These are phyloP conservation scores for Lachnellula occidentalis DNA, from an alignment of 2,329 filamentous ascomycete genomes.

Conservation along the genomic window DNA sequence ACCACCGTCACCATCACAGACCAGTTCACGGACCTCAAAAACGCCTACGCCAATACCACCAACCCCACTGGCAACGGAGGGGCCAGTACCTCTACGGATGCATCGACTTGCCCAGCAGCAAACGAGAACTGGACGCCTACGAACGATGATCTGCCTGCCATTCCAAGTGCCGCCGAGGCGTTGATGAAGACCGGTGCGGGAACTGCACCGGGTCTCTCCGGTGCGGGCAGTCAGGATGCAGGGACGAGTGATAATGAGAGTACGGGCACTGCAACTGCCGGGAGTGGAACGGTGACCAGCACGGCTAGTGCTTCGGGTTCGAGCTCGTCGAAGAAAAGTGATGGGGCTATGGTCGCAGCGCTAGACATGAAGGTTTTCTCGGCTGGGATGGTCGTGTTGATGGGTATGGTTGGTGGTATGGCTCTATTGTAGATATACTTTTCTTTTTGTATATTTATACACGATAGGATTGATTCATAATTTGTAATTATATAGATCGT, in stretches of 20 bases:
- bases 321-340: constrained; percentile 3
- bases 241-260: constrained; percentile 14
- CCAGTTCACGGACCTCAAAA: constrained; percentile 46
- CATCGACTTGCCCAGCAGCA: constrained; percentile 41
- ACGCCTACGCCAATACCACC: constrained; percentile 38
- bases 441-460: neutral
- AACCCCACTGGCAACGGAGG: constrained; percentile 47
- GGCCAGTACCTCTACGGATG: constrained; percentile 33
- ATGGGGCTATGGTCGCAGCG: neutral
- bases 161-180: constrained; percentile 37
- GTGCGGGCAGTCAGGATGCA: constrained; percentile 27
- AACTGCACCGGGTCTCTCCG: constrained; percentile 36
- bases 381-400: neutral
- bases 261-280: constrained; percentile 25
- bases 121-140: constrained; percentile 44
- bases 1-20: constrained; percentile 34
- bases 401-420: neutral
- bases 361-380: neutral
- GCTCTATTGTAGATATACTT: neutral
- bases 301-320: constrained; percentile 8
- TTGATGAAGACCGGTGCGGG: constrained; percentile 46
- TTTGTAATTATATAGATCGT: too few species aligned
- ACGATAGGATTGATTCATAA: neutral
- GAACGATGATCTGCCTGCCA: constrained; percentile 40
- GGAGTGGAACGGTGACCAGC: constrained; percentile 22